These are phyloP conservation scores for Candida oleophila DNA, from an alignment of 805 yeast species.

Conservation along the genomic window DNA sequence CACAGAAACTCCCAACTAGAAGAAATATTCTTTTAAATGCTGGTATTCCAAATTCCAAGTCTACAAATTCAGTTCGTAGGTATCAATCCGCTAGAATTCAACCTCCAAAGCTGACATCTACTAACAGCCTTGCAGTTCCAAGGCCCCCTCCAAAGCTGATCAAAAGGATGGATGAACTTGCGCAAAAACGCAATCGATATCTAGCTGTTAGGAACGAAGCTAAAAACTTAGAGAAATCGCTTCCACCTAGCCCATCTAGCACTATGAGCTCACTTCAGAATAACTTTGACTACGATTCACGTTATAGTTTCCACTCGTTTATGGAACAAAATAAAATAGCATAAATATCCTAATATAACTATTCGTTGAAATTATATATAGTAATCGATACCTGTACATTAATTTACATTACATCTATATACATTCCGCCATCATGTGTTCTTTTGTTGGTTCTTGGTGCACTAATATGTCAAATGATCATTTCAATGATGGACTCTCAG, in stretches of 20 bases:
- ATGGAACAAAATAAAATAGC: constrained; percentile 21
- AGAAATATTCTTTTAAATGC: constrained; percentile 1
- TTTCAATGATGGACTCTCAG: constrained; percentile 12
- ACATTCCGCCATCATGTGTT: not conserved
- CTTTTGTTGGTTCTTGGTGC: no score
- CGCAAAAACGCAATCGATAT: not conserved
- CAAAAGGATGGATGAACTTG: not conserved
- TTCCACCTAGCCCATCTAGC: constrained; percentile 6
- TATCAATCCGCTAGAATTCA: constrained; percentile 20
- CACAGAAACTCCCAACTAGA: not conserved
- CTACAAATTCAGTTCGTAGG: constrained; percentile 6
- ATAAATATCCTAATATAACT: not conserved
- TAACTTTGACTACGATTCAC: constrained; percentile 35
- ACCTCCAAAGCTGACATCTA: constrained; percentile 10
- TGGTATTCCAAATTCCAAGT: not conserved
- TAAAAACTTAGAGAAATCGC: constrained; percentile 4
- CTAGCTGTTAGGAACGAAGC: constrained; percentile 6
- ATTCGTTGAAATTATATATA: no score
- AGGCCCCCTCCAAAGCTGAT: constrained; percentile 3
- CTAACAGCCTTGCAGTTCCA: not conserved
- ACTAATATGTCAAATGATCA: no score
- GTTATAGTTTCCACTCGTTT: constrained; percentile 37
- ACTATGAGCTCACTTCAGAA: constrained; percentile 6
- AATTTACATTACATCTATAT: not conserved
- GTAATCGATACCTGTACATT: not conserved